phyloP scores from a whole-genome alignment of 805 yeast genomes.

The Candida loeiensis region DNA sequence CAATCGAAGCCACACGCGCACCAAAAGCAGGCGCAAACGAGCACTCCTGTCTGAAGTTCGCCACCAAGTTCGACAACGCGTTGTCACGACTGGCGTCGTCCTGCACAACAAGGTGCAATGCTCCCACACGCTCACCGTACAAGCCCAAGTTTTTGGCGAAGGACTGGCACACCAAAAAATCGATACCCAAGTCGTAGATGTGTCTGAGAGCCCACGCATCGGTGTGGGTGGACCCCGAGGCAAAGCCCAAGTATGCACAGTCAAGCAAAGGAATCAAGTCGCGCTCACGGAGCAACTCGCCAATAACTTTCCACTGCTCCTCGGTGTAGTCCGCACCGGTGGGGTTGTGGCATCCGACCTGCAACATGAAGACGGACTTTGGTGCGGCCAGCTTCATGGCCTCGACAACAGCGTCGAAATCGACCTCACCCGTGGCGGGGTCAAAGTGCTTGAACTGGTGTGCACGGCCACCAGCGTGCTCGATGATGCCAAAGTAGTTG shows the following conservation, averaged over 20 bases:
- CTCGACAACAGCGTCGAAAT: constrained; percentile 23
- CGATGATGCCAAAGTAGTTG: constrained; percentile 36
- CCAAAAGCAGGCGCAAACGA: constrained; percentile 49
- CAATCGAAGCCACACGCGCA: constrained; percentile 36
- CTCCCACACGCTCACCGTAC: constrained; percentile 39
- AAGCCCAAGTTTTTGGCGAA: constrained; percentile 42
- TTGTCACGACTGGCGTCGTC: constrained; percentile 16
- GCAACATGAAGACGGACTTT: constrained; percentile 34
- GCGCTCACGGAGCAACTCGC: constrained; percentile 21
- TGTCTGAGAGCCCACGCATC: constrained; percentile 41
- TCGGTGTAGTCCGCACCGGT: constrained; percentile 39
- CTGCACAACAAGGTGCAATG: constrained; percentile 30
- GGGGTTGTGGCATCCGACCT: constrained; percentile 45
- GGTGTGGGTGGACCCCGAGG: constrained; percentile 24
- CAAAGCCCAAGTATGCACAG: constrained; percentile 43
- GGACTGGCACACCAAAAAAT: constrained; percentile 33
- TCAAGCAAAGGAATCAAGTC: constrained; percentile 33
- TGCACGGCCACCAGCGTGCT: constrained; percentile 26
- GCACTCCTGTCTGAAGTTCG: constrained; percentile 36
- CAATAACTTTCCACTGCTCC: constrained; percentile 36
- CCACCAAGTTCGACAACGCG: constrained; percentile 26
- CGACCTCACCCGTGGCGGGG: constrained; percentile 24
- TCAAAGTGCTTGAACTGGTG: constrained; percentile 31
- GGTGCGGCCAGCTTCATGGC: constrained; percentile 30
- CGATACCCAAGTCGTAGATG: constrained; percentile 25